These are phyloP conservation scores for Sporisorium exsertum DNA, from an alignment of 1,284 basidiomycete species.

Conservation along the genomic window DNA sequence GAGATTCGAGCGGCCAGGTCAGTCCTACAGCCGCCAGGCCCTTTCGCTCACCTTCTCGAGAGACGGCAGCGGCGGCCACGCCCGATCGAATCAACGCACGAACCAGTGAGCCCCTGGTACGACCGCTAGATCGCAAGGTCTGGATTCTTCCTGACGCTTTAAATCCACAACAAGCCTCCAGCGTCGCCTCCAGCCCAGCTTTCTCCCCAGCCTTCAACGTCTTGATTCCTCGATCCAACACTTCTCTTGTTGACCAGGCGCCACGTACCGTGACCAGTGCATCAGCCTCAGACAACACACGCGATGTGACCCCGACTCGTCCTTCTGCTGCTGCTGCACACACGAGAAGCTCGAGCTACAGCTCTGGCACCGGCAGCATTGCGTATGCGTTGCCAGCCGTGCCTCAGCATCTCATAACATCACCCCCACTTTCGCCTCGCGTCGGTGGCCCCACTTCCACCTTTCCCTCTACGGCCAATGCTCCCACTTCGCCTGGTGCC, in stretches of 20 bases:
- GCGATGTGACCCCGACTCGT: constrained; percentile 38
- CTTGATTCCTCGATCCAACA: constrained; percentile 20
- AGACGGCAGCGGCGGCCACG: constrained; percentile 7
- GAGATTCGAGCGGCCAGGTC: constrained; percentile 14
- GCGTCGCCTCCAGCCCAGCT: constrained; percentile 23
- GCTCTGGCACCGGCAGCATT: constrained; percentile 13
- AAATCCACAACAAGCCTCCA: constrained; percentile 37
- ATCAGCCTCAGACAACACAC: not conserved
- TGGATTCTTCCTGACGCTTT: constrained; percentile 47
- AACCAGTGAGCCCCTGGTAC: constrained; percentile 36
- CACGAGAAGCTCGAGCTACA: constrained; percentile 30
- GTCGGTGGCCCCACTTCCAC: constrained; percentile 10
- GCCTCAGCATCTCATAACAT: constrained; percentile 48
- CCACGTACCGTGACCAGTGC: not conserved
- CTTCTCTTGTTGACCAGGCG: not conserved
- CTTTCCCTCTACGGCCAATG: constrained; percentile 5
- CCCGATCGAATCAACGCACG: constrained; percentile 12
- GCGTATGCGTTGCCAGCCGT: constrained; percentile 40
- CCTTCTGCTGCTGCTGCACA: constrained; percentile 11
- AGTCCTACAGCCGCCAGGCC: constrained; percentile 22
- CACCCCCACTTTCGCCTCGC: constrained; percentile 40
- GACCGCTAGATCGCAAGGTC: constrained; percentile 48
- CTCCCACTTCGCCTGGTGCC: constrained; percentile 16
- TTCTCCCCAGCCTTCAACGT: constrained; percentile 50
- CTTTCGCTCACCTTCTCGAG: constrained; percentile 37